Evolutionary conservation across 1,284 basidiomycete species (phyloP).

Genomic region (Malassezia nana): DNA sequence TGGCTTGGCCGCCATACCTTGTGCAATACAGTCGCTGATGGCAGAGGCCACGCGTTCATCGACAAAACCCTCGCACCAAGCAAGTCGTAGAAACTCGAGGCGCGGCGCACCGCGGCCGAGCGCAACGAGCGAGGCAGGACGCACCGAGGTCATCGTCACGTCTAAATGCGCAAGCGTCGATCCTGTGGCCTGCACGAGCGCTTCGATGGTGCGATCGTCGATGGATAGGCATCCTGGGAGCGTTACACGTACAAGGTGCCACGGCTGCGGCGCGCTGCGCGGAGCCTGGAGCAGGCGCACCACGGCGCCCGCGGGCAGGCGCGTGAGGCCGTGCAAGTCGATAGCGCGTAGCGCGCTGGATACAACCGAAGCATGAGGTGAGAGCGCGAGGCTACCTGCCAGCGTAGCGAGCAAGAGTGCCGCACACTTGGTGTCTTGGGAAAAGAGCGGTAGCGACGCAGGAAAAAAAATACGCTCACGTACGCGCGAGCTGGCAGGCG

Average conservation of each 20-base stretch:
- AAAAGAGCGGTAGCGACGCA: constrained; percentile 16
- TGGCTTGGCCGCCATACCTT: not conserved
- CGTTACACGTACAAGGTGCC: constrained; percentile 8
- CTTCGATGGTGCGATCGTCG: not conserved
- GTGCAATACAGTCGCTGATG: constrained; percentile 1
- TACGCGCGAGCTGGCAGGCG: not conserved
- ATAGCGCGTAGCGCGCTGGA: not conserved
- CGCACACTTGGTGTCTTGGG: constrained; percentile 14
- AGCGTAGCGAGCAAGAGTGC: constrained; percentile 13
- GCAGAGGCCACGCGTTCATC: constrained; percentile 5
- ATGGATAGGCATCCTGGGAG: constrained; percentile 14
- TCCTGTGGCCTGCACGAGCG: constrained; percentile 4
- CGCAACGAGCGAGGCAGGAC: not conserved
- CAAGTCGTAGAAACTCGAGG: not conserved
- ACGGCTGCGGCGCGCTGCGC: not conserved
- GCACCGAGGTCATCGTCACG: constrained; percentile 11
- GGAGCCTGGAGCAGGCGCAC: constrained; percentile 11
- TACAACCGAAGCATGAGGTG: not conserved
- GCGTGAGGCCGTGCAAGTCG: constrained; percentile 16
- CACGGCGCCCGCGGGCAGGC: constrained; percentile 3
- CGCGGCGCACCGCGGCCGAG: constrained; percentile 1
- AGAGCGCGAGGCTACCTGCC: constrained; percentile 2
- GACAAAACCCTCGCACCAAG: constrained; percentile 11
- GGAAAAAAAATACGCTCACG: constrained; percentile 16
- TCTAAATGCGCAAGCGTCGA: constrained; percentile 9